Evolutionary conservation across 2,329 filamentous ascomycete genomes (phyloP).

Genomic region (Arthrobotrys sinensis): DNA sequence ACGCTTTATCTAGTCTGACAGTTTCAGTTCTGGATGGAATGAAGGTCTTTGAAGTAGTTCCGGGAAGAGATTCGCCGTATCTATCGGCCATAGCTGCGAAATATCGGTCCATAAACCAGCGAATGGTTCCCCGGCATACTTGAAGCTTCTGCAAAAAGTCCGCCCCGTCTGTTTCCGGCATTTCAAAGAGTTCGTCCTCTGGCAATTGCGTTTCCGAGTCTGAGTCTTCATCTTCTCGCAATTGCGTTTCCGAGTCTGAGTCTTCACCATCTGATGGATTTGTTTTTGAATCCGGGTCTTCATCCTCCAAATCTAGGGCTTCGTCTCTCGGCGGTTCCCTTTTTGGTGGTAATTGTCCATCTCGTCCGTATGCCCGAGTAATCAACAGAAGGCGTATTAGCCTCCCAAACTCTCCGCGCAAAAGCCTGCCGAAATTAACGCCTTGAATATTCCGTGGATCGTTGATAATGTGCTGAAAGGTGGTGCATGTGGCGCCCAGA

Average conservation of each 20-base stretch:
- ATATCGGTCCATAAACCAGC: conserved; percentile 18
- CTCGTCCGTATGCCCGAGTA: conserved; percentile 5
- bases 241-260: too few species aligned
- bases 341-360: not conserved
- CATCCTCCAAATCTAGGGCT: too few species aligned
- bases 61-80: not conserved
- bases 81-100: not conserved
- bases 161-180: conserved; percentile 7
- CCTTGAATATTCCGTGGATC: not conserved
- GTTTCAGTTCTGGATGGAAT: conserved; percentile 5
- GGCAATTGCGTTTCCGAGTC: not conserved
- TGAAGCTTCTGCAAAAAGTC: not conserved
- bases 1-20: not conserved
- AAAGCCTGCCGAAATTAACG: not conserved
- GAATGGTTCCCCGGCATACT: not conserved
- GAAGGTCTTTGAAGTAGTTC: not conserved
- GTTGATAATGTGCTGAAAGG: conserved; percentile 25
- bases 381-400: not conserved
- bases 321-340: too few species aligned
- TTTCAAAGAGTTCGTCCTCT: not conserved
- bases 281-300: too few species aligned
- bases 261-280: too few species aligned
- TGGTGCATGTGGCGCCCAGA: conserved; percentile 11
- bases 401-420: not conserved
- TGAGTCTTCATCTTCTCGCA: too few species aligned